Evolutionary conservation across 495 filamentous ascomycete genomes (phyloP), one percentile per base, ranked within the genome.

Genomic region (Hyphodiscus hymeniophilus): DNA sequence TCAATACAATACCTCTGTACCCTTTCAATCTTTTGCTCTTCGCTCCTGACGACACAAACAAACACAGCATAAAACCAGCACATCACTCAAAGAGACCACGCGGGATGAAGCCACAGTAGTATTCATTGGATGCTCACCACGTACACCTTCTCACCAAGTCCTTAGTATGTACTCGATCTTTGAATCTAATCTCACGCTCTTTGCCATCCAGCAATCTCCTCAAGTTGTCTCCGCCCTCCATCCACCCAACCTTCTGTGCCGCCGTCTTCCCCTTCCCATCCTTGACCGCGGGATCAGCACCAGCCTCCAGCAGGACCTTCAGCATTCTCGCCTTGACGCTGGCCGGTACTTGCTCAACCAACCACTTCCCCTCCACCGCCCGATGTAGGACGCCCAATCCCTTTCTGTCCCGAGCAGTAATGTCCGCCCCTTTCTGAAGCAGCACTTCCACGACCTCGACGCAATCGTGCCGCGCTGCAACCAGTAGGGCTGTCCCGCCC

Each of bases 201-300:
- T 35, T 40, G 17, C 24, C 34, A 10, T 45, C 35, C 34, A 51
- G 23, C 32, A 51, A 16, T 3, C 20, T 46, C 48, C 39, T 44
- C 41, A 51, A 24, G 4, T 12, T 26, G 16, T 51, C 48, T 16
- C 48, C 48, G 30, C 48, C 48, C 3, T 17, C 33, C 22, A 46
- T 16, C 48, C 48, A 51, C 20, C 34, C 35, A 2, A 35, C 33
- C 17, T 42, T 40, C 22, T 51, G 33, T 3, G 30, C 42, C 6
- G 50, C 44, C 7, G 50, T 53, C 39, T 48, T 48, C 8, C 44
- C 44, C 8, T 33, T 39, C 3, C n/a, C 13, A 32, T 48, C 43
- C 28, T 18, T 53, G 1, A 38, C 5, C 10, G 24, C 24, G 1
- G 44, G 43, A 33, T 48, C 34, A 3, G 50, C 50, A 7, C 50